Percentiles rank a stretch among this genome's conserved stretches.
Conservation (phyloP, 2,329 filamentous ascomycete genomes). For the Colletotrichum echinochloae region DNA sequence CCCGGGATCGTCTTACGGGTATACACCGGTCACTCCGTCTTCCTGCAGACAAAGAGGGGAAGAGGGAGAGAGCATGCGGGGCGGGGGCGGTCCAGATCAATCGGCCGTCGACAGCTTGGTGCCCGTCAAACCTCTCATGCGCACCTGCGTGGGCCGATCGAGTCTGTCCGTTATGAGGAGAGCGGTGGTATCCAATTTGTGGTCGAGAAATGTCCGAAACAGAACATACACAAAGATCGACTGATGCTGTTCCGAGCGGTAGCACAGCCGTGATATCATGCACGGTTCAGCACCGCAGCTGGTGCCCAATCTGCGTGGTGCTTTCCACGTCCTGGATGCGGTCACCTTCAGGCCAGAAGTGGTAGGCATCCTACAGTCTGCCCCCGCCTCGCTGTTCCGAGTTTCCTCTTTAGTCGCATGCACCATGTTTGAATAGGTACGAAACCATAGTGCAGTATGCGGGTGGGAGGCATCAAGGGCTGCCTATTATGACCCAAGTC, state of each 20-base stretch:
- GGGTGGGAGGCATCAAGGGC: conserved; percentile 3
- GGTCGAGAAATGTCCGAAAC: conserved; percentile 15
- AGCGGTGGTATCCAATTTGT: conserved; percentile 22
- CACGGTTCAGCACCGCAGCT: conserved; percentile 2
- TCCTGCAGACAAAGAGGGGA: conserved; percentile 8
- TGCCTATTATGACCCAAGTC: conserved; percentile 17
- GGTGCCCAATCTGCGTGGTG: conserved; percentile 12
- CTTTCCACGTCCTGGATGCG: background rate
- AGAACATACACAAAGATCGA: conserved; percentile 19
- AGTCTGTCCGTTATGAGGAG: background rate
- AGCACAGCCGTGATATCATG: conserved; percentile 27
- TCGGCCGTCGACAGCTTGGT: background rate
- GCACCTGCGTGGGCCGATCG: conserved; percentile 9
- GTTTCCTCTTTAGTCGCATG: conserved; percentile 2
- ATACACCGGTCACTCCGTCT: background rate
- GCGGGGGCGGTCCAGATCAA: conserved; percentile 27
- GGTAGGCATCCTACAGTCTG: conserved; percentile 24
- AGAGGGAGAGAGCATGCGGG: conserved; percentile 5
- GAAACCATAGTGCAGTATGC: conserved; percentile 12
- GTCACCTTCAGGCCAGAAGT: conserved; percentile 1
- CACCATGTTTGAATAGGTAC: conserved; percentile 17
- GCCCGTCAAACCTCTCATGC: background rate
- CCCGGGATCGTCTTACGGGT: background rate
- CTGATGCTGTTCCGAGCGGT: conserved; percentile 8
- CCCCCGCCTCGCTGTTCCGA: conserved; percentile 8